Conservation (phyloP, 345 rosid genomes). For the Gossypium thurberi region DNA sequence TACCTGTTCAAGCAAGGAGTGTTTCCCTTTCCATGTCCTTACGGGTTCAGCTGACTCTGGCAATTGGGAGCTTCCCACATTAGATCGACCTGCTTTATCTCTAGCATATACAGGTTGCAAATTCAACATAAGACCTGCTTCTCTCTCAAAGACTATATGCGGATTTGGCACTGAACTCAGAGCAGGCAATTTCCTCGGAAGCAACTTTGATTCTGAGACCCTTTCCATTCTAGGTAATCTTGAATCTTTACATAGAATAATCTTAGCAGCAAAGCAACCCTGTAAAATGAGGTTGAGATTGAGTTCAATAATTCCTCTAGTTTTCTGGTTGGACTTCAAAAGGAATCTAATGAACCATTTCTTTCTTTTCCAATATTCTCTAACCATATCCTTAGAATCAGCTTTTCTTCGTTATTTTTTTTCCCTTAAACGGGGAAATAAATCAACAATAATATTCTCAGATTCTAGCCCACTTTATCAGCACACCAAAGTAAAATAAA, state of each 20-base stretch:
- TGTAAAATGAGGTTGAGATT: constrained; percentile 25
- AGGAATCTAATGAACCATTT: neutral
- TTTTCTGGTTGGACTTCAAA: neutral
- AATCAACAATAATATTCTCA: neutral
- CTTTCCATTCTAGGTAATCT: constrained; percentile 51
- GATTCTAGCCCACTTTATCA: neutral
- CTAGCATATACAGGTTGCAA: constrained; percentile 37
- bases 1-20: constrained; percentile 36
- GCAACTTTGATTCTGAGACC: constrained; percentile 45
- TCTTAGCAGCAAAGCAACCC: constrained; percentile 17
- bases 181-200: constrained; percentile 46
- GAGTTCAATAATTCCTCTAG: constrained; percentile 9
- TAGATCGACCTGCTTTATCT: constrained; percentile 37
- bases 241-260: constrained; percentile 28
- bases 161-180: constrained; percentile 36
- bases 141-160: constrained; percentile 23
- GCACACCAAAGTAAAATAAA: neutral
- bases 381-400: neutral
- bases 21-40: constrained; percentile 54
- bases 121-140: constrained; percentile 36
- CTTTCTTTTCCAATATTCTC: constrained; percentile 1
- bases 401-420: neutral
- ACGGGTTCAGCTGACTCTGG: constrained; percentile 30
- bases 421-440: neutral
- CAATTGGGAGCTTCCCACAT: constrained; percentile 23